Percentiles rank a stretch among this genome's conserved stretches.
Evolutionary conservation across 805 yeast species (phyloP).

Genomic region (Pichia cephalocereana): DNA sequence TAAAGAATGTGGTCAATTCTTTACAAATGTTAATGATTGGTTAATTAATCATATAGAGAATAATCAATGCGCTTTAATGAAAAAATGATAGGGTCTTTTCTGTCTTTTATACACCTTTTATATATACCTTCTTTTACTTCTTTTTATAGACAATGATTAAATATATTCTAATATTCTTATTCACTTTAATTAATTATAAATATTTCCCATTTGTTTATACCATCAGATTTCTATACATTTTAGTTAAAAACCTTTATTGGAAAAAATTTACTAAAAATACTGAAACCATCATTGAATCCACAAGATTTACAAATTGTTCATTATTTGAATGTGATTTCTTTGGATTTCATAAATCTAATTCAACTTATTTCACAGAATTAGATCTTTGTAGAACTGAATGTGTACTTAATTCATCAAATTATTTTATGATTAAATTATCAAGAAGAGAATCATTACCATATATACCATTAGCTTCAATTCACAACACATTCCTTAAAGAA

Average conservation of each 20-base stretch:
- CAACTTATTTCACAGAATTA: conserved; percentile 74
- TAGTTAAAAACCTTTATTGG: conserved; percentile 33
- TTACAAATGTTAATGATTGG: conserved; percentile 74
- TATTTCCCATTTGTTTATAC: conserved; percentile 60
- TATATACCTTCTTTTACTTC: background rate
- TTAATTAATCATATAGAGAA: conserved; percentile 60
- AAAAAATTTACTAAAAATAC: conserved; percentile 21
- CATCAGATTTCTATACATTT: conserved; percentile 47
- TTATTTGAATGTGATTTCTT: conserved; percentile 80
- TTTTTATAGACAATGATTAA: background rate
- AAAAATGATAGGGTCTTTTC: too few relatives aligned
- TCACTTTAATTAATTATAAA: conserved; percentile 39
- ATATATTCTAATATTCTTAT: background rate
- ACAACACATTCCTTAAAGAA: conserved; percentile 60
- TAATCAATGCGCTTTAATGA: conserved; percentile 27
- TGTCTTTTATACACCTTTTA: too few relatives aligned
- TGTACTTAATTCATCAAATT: conserved; percentile 42
- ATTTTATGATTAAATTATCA: conserved; percentile 14
- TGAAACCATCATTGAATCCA: conserved; percentile 6
- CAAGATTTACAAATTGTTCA: conserved; percentile 34
- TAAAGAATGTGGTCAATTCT: conserved; percentile 61
- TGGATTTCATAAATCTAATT: conserved; percentile 71
- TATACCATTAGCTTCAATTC: conserved; percentile 70
- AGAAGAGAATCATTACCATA: conserved; percentile 38
- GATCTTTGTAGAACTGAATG: conserved; percentile 69